Base-by-base conservation (phyloP, 176 grass and related monocot species). In the Carex myosuroides region DNA sequence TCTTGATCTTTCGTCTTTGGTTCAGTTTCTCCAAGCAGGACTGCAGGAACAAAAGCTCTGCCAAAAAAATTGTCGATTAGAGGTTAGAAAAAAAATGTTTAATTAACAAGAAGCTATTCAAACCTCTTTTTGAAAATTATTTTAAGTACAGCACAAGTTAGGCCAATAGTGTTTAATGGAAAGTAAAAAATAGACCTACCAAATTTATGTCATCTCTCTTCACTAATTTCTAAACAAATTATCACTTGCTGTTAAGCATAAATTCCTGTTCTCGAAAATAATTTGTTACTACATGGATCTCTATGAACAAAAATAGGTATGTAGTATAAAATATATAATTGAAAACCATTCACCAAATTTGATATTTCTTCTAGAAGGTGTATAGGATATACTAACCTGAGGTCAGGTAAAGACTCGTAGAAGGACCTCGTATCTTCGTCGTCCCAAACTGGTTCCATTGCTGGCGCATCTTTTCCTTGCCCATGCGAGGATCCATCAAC, bases 21-120 rank as follows among this genome's bases (percentile, higher is more conserved):
- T 83, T 99, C 97, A 22, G 85, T 79, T 86, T 96, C 97, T 91
- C 97, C 97, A 79, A 99, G 75, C 85, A 99, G 90, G 33, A 99
- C 97, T 85, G 93, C 91, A 11, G 97, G 97, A 80, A 99, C 97
- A 94, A 99, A 99, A 75, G 91, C 93, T 87, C 97, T 99, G 97
- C 54, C 83, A 84, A 16, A 26, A 7, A 44, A 46, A 11, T 4
- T 17, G 30, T 82, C 32, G 54, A 50, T 63, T 80, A 4, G 41
- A 75, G 85, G 50, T 84, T 33, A 63, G 35, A 85, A 78, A 78
- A 78, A 42, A 44, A 18, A 57, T 57, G 52, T 57, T 57, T 78
- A 57, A 30, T 78, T 73, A 52, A 73, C n/a, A 73, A 48, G 71
- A 13, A 8, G 35, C 63, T 20, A 76, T 75, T 57, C 83, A 56